Base-by-base conservation (phyloP, 257 asterid genomes). In the Jacaranda mimosifolia region DNA sequence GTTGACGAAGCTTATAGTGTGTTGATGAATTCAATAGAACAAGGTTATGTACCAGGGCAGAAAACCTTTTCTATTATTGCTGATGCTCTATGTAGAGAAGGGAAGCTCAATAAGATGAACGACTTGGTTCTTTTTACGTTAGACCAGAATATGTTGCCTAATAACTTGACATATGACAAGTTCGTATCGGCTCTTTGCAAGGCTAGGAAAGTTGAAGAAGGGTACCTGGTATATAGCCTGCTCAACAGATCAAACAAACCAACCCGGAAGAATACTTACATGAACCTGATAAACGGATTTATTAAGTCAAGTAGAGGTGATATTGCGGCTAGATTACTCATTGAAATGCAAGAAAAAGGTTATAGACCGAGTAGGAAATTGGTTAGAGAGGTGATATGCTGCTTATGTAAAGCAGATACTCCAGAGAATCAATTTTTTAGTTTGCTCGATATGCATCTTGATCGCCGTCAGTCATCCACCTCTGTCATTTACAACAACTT, bases 321-420 rank as follows among this genome's bases (percentile, higher is more conserved):
- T 74, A 73, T 87, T 74, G 96, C 96, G 6, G 92, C 91, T 55
- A 87, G 83, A 74, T 80, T 95, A 70, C 87, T 93, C 59, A 62
- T 93, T 45, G 98, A 93, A 86, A 93, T 95, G 98, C 98, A 93
- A 89, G 94, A 87, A 66, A 91, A 84, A 58, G 93, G 94, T 59
- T 84, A 86, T 77, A 56, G 36, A 32, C 87, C 91, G 0, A 73
- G 51, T 57, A 74, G 84, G 70, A 69, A 46, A 67, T 62, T 93
- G 78, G 80, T 78, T 73, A 90, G 93, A 80, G 83, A 70, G 45
- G 94, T 93, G 70, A 80, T 93, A 81, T 53, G 76, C 79, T 72
- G 90, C 79, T 62, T 91, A 63, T 90, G 91, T 81, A 76, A 79
- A 73, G 87, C 71, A 78, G 87, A 87, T 45, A 79, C 85, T 73